A percentile compares a stretch with the other conserved stretches of the same genome.
Conservation (phyloP, 306 rosid species). For the Corylus avellana region DNA sequence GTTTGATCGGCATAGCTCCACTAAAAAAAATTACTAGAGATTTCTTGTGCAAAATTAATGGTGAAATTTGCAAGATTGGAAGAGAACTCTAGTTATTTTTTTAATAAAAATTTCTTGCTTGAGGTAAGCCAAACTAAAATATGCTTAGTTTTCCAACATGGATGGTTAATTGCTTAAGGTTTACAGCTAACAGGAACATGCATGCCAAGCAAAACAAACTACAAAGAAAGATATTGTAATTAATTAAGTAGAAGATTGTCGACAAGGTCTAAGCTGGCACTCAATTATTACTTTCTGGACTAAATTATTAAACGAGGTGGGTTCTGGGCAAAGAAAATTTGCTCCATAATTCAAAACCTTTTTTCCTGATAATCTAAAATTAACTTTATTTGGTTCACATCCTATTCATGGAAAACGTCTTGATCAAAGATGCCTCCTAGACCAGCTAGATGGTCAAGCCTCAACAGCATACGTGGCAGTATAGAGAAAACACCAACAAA, state of each 20-base stretch:
- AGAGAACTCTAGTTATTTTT: too few species aligned
- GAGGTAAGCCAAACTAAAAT: too few species aligned
- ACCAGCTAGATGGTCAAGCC: not conserved
- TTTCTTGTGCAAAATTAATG: too few species aligned
- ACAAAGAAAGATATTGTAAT: not conserved
- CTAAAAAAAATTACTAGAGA: too few species aligned
- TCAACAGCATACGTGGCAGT: not conserved
- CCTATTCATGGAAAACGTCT: not conserved
- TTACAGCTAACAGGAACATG: too few species aligned
- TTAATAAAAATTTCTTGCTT: too few species aligned
- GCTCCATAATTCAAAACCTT: not conserved
- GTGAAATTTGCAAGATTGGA: too few species aligned
- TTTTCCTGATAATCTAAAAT: not conserved
- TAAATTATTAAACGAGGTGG: not conserved
- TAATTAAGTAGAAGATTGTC: not conserved
- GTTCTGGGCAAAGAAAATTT: not conserved
- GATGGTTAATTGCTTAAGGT: not conserved
- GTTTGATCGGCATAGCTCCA: too few species aligned
- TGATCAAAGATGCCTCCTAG: not conserved
- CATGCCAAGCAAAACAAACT: not conserved
- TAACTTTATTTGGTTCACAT: not conserved
- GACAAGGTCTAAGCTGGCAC: not conserved
- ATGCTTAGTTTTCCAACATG: not conserved
- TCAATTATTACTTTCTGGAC: not conserved
- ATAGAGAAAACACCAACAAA: not conserved